Evolutionary conservation across 1,139 yeast genomes (phyloP).

Genomic region (Diutina neorugosa): DNA sequence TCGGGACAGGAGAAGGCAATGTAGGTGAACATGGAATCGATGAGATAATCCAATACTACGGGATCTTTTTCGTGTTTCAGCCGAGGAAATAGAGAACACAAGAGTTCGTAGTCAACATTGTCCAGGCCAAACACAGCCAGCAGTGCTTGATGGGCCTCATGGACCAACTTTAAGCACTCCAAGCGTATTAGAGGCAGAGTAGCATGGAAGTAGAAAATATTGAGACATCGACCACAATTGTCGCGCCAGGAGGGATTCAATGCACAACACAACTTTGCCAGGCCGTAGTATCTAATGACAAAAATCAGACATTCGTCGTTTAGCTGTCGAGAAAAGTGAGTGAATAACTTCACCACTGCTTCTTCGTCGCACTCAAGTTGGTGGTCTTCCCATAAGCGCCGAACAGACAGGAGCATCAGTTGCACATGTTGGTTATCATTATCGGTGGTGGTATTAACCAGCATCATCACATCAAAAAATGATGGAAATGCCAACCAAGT

Average conservation of each 20-base stretch:
- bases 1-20: background rate
- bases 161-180: conserved; percentile 29
- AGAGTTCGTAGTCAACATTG: conserved; percentile 16
- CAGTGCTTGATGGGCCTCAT: conserved; percentile 30
- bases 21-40: conserved; percentile 10
- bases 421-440: conserved; percentile 24
- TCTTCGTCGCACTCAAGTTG: conserved; percentile 35
- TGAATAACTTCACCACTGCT: conserved; percentile 30
- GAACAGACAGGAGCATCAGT: conserved; percentile 26
- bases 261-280: conserved; percentile 43
- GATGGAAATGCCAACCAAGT: conserved; percentile 34
- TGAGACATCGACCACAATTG: conserved; percentile 32
- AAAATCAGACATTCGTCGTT: conserved; percentile 20
- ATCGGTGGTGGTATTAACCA: conserved; percentile 14
- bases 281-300: conserved; percentile 34
- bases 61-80: conserved; percentile 18
- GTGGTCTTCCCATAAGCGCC: conserved; percentile 20
- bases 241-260: conserved; percentile 42
- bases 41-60: conserved; percentile 20
- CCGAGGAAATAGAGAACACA: conserved; percentile 19
- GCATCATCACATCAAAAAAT: conserved; percentile 22
- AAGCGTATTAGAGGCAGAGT: conserved; percentile 21
- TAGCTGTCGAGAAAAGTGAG: conserved; percentile 19
- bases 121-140: conserved; percentile 14
- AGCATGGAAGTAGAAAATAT: conserved; percentile 26